Evolutionary conservation across 2,329 filamentous ascomycete genomes (phyloP), one percentile per base, ranked within the genome.

Genomic region (Cladorrhinum sp.): DNA sequence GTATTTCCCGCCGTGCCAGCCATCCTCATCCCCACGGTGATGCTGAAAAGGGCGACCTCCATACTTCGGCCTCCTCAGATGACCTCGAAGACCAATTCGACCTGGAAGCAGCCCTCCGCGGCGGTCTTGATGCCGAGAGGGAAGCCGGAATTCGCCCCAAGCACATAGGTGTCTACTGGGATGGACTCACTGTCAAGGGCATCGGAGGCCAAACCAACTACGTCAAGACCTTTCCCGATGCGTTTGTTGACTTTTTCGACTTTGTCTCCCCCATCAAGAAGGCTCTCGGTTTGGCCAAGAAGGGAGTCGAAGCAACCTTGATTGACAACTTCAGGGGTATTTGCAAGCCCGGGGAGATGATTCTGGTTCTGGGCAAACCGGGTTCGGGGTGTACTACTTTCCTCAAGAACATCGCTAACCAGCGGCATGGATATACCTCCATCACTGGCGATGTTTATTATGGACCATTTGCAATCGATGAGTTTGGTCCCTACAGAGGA

Each of bases 321-420:
- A 76, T 96, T 23, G 81, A 91, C 63, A 79, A 84, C 65, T 95
- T 93, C 76, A 81, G 79, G 55, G 89, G 88, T 29, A 81, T 90
- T 1, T 85, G 86, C 59, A 86, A 88, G 64, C 90, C 91, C 0
- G 93, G 92, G 1, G 92, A 96, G 78, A 96, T 96, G 92, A 83
- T 93, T 0, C 79, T 96, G 1, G 91, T 96, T 0, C 79, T 96
- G 6, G 91, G 91, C 22, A 84, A 87, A 63, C 91, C 91, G 0
- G 91, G 91, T 0, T 87, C 84, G 0, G 87, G 87, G 24, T 90
- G 87, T 70, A 88, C 86, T 1, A 88, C 87, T 0, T 89, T 90
- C 65, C 79, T 90, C 58, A 88, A 87, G 73, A 79, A 83, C 0
- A 87, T 90, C 60, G 81, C 86, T 16, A 90, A 90, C 69, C 86